These are phyloP conservation scores for Lotus japonicus DNA, from an alignment of 306 rosid genomes.

Conservation along the genomic window DNA sequence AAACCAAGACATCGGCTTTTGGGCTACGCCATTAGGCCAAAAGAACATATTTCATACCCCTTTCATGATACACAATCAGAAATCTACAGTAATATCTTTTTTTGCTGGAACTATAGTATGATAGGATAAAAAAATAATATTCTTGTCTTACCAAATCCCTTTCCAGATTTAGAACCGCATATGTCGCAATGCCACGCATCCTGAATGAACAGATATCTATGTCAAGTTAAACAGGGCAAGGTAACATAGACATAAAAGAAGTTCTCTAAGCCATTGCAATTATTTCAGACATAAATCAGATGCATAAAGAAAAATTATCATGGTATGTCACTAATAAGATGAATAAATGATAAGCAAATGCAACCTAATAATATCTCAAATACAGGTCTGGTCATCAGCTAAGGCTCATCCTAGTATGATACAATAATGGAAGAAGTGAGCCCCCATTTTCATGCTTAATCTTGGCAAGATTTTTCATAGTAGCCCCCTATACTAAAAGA, in stretches of 20 bases:
- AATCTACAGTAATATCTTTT: no score
- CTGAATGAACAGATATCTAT: conserved; percentile 34
- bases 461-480: no score
- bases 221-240: background rate
- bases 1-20: no score
- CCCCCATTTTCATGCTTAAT: no score
- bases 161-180: conserved; percentile 89
- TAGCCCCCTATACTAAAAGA: no score
- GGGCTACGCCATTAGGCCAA: no score
- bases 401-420: background rate
- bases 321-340: background rate
- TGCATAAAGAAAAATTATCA: background rate
- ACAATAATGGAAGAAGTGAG: background rate
- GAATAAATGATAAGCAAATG: background rate
- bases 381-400: background rate
- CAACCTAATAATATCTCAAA: background rate
- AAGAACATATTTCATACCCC: no score
- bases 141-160: conserved; percentile 72
- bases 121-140: background rate
- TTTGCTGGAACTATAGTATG: background rate
- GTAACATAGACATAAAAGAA: background rate
- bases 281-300: background rate
- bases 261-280: background rate
- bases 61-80: no score
- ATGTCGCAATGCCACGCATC: conserved; percentile 93